phyloP scores from a whole-genome alignment of 2,329 filamentous ascomycete genomes.

The Raffaelea deltoideospora region DNA sequence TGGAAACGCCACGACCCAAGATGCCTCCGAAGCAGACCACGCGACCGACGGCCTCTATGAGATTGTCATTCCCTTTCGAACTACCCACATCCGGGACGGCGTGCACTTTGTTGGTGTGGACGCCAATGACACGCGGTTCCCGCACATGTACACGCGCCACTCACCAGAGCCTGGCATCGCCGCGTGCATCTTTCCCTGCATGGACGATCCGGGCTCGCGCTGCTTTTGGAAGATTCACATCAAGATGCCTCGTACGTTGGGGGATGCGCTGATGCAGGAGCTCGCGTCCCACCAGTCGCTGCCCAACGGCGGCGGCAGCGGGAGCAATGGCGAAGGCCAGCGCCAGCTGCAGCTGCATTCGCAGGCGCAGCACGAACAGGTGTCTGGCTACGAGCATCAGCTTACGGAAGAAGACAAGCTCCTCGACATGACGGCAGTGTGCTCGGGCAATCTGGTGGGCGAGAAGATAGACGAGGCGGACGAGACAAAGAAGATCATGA shows the following conservation, averaged over 20 bases:
- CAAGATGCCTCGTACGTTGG: constrained; percentile 71
- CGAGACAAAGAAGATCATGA: constrained; percentile 71
- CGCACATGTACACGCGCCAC: constrained; percentile 82
- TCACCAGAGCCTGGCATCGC: constrained; percentile 63
- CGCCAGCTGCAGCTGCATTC: constrained; percentile 22
- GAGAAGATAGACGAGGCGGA: constrained; percentile 66
- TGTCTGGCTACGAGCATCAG: constrained; percentile 14
- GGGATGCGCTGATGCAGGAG: constrained; percentile 50
- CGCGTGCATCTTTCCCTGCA: constrained; percentile 80
- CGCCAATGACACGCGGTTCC: constrained; percentile 65
- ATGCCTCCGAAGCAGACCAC: not conserved
- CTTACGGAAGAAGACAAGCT: constrained; percentile 68
- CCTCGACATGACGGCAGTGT: constrained; percentile 78
- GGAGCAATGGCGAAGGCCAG: constrained; percentile 13
- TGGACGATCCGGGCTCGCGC: constrained; percentile 68
- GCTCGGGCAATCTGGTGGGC: constrained; percentile 77
- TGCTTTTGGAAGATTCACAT: constrained; percentile 77
- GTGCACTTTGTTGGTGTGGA: constrained; percentile 83
- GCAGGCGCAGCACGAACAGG: not conserved
- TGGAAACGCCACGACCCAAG: no score
- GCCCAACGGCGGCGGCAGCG: constrained; percentile 8
- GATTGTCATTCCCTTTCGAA: constrained; percentile 58
- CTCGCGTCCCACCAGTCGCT: constrained; percentile 22
- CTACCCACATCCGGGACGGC: constrained; percentile 65
- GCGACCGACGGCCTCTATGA: constrained; percentile 14